These are phyloP conservation scores for Salisapilia sapeloensis DNA, from an alignment of 352 stramenopile genomes.

Conservation along the genomic window DNA sequence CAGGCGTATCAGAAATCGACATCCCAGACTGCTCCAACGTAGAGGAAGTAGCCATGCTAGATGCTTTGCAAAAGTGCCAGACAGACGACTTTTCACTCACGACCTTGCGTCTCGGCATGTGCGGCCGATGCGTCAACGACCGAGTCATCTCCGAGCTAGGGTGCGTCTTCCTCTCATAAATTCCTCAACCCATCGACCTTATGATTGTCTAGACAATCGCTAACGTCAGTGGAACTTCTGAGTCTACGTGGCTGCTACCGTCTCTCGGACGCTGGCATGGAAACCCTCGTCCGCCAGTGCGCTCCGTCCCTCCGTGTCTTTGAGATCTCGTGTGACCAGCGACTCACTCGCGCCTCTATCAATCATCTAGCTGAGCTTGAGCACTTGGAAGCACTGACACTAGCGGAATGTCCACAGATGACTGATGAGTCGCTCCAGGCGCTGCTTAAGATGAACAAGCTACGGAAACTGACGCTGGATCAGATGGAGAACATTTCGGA, in stretches of 20 bases:
- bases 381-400: constrained; percentile 36
- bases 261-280: constrained; percentile 41
- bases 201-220: constrained; percentile 14
- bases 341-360: constrained; percentile 57
- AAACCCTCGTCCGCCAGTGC: constrained; percentile 45
- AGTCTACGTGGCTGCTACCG: constrained; percentile 62
- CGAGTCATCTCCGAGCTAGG: constrained; percentile 50
- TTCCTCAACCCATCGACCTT: constrained; percentile 1
- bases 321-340: constrained; percentile 70
- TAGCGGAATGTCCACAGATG: constrained; percentile 68
- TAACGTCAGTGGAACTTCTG: constrained; percentile 46
- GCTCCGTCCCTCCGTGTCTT: constrained; percentile 53
- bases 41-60: constrained; percentile 43
- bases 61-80: constrained; percentile 28
- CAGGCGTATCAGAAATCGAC: constrained; percentile 64
- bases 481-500: constrained; percentile 65
- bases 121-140: constrained; percentile 59
- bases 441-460: constrained; percentile 35
- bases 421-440: constrained; percentile 35
- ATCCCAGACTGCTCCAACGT: constrained; percentile 70
- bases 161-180: constrained; percentile 5
- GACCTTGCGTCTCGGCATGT: constrained; percentile 45
- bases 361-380: constrained; percentile 53
- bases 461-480: constrained; percentile 51
- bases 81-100: constrained; percentile 22